Conservation (phyloP, 2,329 filamentous ascomycete species). For the Periconia digitata region DNA sequence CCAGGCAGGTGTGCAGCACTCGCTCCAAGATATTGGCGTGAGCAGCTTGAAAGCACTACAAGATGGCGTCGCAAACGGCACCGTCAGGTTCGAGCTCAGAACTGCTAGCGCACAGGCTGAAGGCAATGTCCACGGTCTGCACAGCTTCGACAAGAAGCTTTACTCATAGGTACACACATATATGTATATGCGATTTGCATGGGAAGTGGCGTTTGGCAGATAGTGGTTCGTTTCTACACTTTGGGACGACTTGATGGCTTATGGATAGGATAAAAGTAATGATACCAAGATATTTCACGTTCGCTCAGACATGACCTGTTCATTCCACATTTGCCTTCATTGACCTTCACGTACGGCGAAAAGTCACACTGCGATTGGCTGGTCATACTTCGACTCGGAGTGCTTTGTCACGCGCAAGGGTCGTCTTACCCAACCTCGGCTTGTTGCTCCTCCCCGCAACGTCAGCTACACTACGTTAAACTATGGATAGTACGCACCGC, state of each 20-base stretch:
- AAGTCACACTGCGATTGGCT: neutral
- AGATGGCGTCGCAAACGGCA: conserved; percentile 70
- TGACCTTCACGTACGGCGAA: neutral
- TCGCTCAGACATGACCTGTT: neutral
- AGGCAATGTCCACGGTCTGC: conserved; percentile 93
- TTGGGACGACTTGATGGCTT: conserved; percentile 29
- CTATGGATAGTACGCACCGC: conserved; percentile 18
- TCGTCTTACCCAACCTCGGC: conserved; percentile 32
- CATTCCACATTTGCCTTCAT: neutral
- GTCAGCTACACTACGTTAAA: conserved; percentile 23
- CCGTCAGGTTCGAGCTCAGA: conserved; percentile 87
- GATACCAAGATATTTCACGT: conserved; percentile 24
- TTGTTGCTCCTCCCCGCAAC: conserved; percentile 13
- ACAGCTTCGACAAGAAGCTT: conserved; percentile 99
- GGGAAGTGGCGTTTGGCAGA: conserved; percentile 29
- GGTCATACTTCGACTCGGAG: neutral
- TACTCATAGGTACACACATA: conserved; percentile 67
- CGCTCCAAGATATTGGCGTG: conserved; percentile 90
- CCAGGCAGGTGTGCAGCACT: conserved; percentile 93
- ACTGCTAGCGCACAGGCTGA: conserved; percentile 94
- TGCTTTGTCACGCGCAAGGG: conserved; percentile 7
- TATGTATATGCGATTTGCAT: conserved; percentile 26
- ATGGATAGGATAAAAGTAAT: conserved; percentile 38
- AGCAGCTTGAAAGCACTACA: conserved; percentile 78
- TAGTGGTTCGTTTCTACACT: conserved; percentile 18